Percentiles rank a stretch among this genome's conserved stretches.
phyloP scores from a whole-genome alignment of 2,329 filamentous ascomycete species.

The Hirsutella minnesotensis region DNA sequence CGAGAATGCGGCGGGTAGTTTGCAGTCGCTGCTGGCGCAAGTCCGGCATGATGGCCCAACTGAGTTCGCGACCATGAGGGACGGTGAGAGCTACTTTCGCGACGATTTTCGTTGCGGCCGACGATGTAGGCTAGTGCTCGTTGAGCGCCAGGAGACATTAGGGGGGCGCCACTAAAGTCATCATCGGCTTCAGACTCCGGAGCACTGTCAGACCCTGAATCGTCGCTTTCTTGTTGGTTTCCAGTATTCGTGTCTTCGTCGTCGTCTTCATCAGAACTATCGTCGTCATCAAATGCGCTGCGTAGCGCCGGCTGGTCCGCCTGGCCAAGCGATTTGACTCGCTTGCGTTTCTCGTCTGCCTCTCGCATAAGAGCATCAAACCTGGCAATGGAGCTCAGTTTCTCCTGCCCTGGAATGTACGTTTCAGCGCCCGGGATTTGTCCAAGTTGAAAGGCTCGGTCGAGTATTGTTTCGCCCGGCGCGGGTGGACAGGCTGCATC shows the following conservation, averaged over 20 bases:
- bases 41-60: slow-evolving; percentile 18
- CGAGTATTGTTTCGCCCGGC: slow-evolving; percentile 54
- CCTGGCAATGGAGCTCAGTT: slow-evolving; percentile 50
- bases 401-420: slow-evolving; percentile 44
- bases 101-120: slow-evolving; percentile 24
- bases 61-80: slow-evolving; percentile 18
- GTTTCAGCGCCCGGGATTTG: slow-evolving; percentile 49
- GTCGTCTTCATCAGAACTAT: slow-evolving; percentile 29
- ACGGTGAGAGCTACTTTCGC: slow-evolving; percentile 19
- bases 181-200: slow-evolving; percentile 21
- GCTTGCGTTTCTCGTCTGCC: slow-evolving; percentile 37
- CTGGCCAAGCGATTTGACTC: slow-evolving; percentile 22
- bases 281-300: slow-evolving; percentile 40
- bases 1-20: slow-evolving; percentile 19
- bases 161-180: slow-evolving; percentile 10
- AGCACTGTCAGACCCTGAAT: slow-evolving; percentile 29
- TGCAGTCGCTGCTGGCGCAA: slow-evolving; percentile 7
- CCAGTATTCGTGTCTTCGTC: slow-evolving; percentile 26
- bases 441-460: slow-evolving; percentile 52
- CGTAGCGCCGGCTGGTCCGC: slow-evolving; percentile 23
- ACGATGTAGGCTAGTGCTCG: slow-evolving; percentile 39
- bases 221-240: slow-evolving; percentile 21
- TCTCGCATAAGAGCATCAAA: slow-evolving; percentile 57
- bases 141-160: slow-evolving; percentile 35
- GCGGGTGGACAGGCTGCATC: slow-evolving; percentile 38